Evolutionary conservation across 495 filamentous ascomycete genomes (phyloP), one percentile per base, ranked within the genome.

Genomic region (Xylaria palmicola): DNA sequence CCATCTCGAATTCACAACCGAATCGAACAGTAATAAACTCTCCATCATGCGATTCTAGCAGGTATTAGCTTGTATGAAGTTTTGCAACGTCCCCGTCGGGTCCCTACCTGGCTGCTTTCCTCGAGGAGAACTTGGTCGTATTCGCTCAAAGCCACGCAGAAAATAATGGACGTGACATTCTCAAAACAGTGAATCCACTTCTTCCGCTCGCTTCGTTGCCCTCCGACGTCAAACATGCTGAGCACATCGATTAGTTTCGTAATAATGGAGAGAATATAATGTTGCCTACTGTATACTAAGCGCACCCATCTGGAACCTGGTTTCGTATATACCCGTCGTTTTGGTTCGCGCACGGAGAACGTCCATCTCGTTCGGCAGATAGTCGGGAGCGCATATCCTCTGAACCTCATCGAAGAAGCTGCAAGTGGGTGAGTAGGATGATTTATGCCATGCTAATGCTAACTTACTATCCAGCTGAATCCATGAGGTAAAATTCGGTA

Each of bases 131-230:
- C 92, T 75, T 98, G 94, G 70, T 98, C 94, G 73, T 98, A 98
- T 74, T 98, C 94, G 81, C 95, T 98, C 65, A 98, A 79, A 19
- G 94, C 95, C 44, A 98, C 94, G 67, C 94, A 98, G 79, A 98
- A 98, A 67, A 98, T 98, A 74, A 98, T 98, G n/a, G 94, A 98
- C 9, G 94, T 98, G 64, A 98, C 94, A 65, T 97, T 97, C 73
- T 98, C 94, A 72, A 98, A 98, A 79, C 94, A 98, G 77, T 98
- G 94, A 68, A 98, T 98, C 94, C 94, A 98, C 77, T 98, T 98
- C 78, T 98, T 98, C 55, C 94, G 86, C 73, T 98, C 94, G 73
- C 92, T 97, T 65, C 94, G 81, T 77, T 98, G 94, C 32, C 94
- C 94, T 59, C 94, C 94, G 20, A 98, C 94, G 73, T 98, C 94